These are phyloP conservation scores for Trichopus zeylanicus DNA, from an alignment of 116 monocot species.

Conservation along the genomic window DNA sequence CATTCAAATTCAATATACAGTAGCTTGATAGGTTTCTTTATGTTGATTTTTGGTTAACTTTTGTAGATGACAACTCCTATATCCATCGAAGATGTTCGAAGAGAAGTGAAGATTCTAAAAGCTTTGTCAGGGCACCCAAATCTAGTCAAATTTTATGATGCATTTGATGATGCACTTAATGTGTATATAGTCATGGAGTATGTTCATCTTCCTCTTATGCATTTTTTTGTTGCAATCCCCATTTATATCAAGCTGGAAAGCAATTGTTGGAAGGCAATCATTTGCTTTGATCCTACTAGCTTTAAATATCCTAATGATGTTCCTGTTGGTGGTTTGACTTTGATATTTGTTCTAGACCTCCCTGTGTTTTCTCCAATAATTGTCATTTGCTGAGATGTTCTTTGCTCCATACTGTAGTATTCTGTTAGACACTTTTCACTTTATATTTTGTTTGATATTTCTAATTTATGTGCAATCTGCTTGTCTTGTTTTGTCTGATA, in stretches of 20 bases:
- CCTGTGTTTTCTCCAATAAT: no score
- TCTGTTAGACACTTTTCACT: no score
- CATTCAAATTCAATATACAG: constrained; percentile 8
- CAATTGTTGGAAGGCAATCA: background rate
- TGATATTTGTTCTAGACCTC: no score
- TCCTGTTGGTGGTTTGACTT: no score
- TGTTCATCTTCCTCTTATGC: constrained; percentile 14
- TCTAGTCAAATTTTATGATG: constrained; percentile 82
- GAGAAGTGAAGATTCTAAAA: constrained; percentile 90
- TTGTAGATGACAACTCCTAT: constrained; percentile 94
- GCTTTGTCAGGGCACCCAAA: constrained; percentile 73
- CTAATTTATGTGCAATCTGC: no score
- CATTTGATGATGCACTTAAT: constrained; percentile 83
- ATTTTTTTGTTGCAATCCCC: background rate
- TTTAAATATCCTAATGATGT: background rate
- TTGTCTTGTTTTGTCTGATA: no score
- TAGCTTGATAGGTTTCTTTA: no score
- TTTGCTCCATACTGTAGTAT: no score
- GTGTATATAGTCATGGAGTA: constrained; percentile 99
- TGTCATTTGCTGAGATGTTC: no score
- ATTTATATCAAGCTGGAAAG: background rate
- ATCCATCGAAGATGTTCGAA: constrained; percentile 90
- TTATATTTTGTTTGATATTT: no score
- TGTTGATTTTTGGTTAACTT: constrained; percentile 3
- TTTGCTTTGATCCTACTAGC: background rate